phyloP scores from a whole-genome alignment of 805 yeast genomes.

The Saccharomycopsis olivae region DNA sequence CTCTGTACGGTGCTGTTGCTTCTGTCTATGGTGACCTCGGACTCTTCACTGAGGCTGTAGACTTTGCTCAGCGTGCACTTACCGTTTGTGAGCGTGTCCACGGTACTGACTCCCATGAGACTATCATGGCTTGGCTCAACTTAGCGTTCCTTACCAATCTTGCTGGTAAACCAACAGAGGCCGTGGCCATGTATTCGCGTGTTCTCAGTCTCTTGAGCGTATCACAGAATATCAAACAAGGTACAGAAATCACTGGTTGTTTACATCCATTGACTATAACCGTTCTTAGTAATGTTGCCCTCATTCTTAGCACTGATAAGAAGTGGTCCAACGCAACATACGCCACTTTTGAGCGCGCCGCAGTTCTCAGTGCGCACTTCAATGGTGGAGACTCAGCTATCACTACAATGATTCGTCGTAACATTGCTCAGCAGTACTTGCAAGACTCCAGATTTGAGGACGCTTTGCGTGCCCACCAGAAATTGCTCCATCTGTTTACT shows the following conservation, averaged over 20 bases:
- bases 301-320: too few relatives aligned
- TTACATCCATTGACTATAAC: conserved; percentile 61
- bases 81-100: conserved; percentile 66
- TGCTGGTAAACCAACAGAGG: conserved; percentile 45
- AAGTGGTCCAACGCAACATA: too few relatives aligned
- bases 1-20: conserved; percentile 54
- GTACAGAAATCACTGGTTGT: neutral
- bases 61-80: conserved; percentile 56
- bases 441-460: conserved; percentile 39
- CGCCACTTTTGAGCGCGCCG: conserved; percentile 35
- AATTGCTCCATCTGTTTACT: conserved; percentile 48
- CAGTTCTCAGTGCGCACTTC: conserved; percentile 36
- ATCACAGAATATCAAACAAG: conserved; percentile 21
- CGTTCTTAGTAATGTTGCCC: conserved; percentile 45
- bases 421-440: conserved; percentile 56
- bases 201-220: conserved; percentile 49
- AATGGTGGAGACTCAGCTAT: conserved; percentile 53
- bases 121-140: conserved; percentile 61
- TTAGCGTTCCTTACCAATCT: conserved; percentile 63
- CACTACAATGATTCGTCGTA: conserved; percentile 48
- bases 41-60: conserved; percentile 46
- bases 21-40: conserved; percentile 55
- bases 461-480: conserved; percentile 45
- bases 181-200: conserved; percentile 51
- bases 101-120: conserved; percentile 75